Evolutionary conservation across 139 green algal genomes (phyloP), one percentile per base, ranked within the genome.

Genomic region (Chlamydomonas schloesseri): DNA sequence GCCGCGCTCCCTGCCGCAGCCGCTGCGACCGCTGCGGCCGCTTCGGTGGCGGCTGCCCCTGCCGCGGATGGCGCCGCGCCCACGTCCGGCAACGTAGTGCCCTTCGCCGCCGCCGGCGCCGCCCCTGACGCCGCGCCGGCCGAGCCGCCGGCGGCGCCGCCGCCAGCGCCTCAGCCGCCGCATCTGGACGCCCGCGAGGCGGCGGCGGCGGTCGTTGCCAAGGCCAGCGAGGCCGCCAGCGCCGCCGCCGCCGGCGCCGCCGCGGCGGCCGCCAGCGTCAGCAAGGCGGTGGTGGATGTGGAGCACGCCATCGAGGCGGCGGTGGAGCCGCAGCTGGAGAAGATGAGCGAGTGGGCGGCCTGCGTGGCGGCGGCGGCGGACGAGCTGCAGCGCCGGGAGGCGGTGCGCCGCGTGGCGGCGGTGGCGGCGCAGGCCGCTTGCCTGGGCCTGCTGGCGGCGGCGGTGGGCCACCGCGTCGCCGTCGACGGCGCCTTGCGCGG

Each of bases 351-450:
- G 37, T 81, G 73, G 73, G 36, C 50, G 57, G 58, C 34, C 23
- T 11, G 33, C 2, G 3, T 62, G 64, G 64, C 57, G 24, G 55
- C 46, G 9, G 37, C 60, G 42, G 46, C 20, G n/a, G 79, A 76
- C 33, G 79, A 77, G 67, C 65, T 67, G 23, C n/a, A 26, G 60
- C 55, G 47, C 31, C 67, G 31, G 0, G 65, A 85, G 46, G 79
- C 67, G 3, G 33, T 76, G 31, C 18, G 67, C 20, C 65, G 79
- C 3, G 37, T 85, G 67, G 79, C 79, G 79, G 79, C 67, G 31
- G 67, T 85, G 31, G 79, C 79, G 65, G 64, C 67, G 65, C 79
- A 85, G 47, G 79, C 79, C 13, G 42, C 55, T 11, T 85, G 79
- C 34, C 67, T 85, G 31, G 79, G 79, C 11, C 31, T 50, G 13